These are phyloP conservation scores for Glonium stellatum DNA, from an alignment of 495 filamentous ascomycete genomes.

Conservation along the genomic window DNA sequence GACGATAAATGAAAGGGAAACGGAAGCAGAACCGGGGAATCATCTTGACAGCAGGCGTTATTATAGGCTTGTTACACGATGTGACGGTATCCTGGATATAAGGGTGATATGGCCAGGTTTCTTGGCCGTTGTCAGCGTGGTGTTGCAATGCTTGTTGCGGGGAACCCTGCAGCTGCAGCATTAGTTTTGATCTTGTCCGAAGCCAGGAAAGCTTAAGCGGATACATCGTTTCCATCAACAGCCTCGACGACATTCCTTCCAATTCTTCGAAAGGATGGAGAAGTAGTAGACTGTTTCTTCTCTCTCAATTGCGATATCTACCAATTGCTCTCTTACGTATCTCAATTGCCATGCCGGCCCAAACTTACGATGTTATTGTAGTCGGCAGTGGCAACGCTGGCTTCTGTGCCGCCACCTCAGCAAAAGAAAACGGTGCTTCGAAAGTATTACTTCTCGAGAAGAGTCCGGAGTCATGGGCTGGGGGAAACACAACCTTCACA, in stretches of 20 bases:
- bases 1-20: not conserved
- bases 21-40: not conserved
- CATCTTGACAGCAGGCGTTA: not conserved
- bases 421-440: slow-evolving; percentile 36
- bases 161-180: not conserved
- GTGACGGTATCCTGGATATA: not conserved
- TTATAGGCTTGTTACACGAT: not conserved
- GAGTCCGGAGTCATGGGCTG: slow-evolving; percentile 46
- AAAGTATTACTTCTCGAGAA: slow-evolving; percentile 48
- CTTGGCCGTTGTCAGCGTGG: not conserved
- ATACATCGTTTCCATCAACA: not conserved
- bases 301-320: not conserved
- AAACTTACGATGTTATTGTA: slow-evolving; percentile 43
- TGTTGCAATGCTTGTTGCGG: not conserved
- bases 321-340: not conserved
- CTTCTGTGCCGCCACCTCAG: slow-evolving; percentile 48
- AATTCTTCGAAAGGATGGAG: not conserved
- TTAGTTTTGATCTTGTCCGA: not conserved
- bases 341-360: not conserved
- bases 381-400: slow-evolving; percentile 55
- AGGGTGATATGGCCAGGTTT: no score
- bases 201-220: not conserved
- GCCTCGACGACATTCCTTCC: not conserved
- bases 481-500: slow-evolving; percentile 54
- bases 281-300: no score